Evolutionary conservation across 805 yeast genomes (phyloP).

Genomic region (Metschnikowia rubicola): DNA sequence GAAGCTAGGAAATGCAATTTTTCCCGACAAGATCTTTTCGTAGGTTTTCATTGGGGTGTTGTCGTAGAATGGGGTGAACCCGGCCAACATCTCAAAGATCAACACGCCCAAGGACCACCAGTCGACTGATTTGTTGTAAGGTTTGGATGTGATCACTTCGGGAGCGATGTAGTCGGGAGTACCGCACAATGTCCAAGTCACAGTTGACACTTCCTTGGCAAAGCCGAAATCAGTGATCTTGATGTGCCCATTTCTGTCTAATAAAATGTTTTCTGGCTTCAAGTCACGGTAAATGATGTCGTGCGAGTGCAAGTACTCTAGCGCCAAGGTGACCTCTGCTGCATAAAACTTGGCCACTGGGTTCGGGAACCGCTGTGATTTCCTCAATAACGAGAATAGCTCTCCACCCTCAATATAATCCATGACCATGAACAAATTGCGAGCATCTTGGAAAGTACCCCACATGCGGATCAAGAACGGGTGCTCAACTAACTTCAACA

Average conservation of each 20-base stretch:
- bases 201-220: constrained; percentile 58
- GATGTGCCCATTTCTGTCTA: constrained; percentile 59
- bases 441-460: constrained; percentile 63
- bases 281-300: constrained; percentile 59
- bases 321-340: constrained; percentile 56
- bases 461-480: constrained; percentile 62
- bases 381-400: constrained; percentile 51
- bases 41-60: constrained; percentile 63
- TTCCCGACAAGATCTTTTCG: constrained; percentile 54
- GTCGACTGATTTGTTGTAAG: constrained; percentile 60
- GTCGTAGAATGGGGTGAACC: constrained; percentile 61
- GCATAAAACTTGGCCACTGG: constrained; percentile 65
- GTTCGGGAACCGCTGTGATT: constrained; percentile 57
- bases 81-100: constrained; percentile 60
- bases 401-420: constrained; percentile 66
- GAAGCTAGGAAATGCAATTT: constrained; percentile 50
- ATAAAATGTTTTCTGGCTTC: constrained; percentile 57
- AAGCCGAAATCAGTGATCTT: constrained; percentile 61
- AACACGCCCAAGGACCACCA: constrained; percentile 66
- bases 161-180: constrained; percentile 66
- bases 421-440: constrained; percentile 59
- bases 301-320: constrained; percentile 56
- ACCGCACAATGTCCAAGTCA: constrained; percentile 61
- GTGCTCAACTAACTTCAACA: constrained; percentile 55
- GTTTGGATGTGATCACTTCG: constrained; percentile 61